phyloP scores from a whole-genome alignment of 305 asterid species.

The Solanum hybrid region DNA sequence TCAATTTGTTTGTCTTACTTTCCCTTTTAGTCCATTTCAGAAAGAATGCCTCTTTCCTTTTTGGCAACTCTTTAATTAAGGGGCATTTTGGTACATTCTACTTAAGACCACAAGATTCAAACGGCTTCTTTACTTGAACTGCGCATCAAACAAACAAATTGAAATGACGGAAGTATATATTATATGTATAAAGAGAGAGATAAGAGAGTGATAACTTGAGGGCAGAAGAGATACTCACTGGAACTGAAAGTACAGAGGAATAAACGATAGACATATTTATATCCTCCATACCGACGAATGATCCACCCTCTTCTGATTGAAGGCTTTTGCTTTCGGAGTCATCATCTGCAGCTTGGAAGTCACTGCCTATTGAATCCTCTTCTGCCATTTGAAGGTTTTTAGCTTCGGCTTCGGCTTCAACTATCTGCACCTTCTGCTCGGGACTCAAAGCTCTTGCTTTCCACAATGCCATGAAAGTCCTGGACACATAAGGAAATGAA shows the following conservation, averaged over 20 bases:
- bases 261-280: conserved; percentile 59
- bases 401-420: conserved; percentile 70
- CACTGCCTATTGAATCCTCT: conserved; percentile 54
- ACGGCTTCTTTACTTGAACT: background rate
- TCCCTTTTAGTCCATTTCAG: background rate
- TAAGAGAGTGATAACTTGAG: background rate
- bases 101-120: background rate
- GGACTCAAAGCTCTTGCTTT: conserved; percentile 83
- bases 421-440: conserved; percentile 82
- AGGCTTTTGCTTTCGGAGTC: conserved; percentile 58
- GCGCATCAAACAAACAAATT: background rate
- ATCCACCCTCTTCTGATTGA: conserved; percentile 57
- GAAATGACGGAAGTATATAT: background rate
- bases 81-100: background rate
- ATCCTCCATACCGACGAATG: conserved; percentile 59
- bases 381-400: conserved; percentile 44
- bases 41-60: background rate
- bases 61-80: background rate
- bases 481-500: conserved; percentile 16
- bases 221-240: conserved; percentile 43
- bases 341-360: conserved; percentile 40
- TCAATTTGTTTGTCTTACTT: background rate
- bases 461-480: conserved; percentile 96
- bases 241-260: conserved; percentile 67
- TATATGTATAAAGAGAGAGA: background rate